Percentiles rank a stretch among this genome's conserved stretches.
Evolutionary conservation across 192 early-diverging fungal genomes (phyloP).

Genomic region (Coemansia brasiliensis): DNA sequence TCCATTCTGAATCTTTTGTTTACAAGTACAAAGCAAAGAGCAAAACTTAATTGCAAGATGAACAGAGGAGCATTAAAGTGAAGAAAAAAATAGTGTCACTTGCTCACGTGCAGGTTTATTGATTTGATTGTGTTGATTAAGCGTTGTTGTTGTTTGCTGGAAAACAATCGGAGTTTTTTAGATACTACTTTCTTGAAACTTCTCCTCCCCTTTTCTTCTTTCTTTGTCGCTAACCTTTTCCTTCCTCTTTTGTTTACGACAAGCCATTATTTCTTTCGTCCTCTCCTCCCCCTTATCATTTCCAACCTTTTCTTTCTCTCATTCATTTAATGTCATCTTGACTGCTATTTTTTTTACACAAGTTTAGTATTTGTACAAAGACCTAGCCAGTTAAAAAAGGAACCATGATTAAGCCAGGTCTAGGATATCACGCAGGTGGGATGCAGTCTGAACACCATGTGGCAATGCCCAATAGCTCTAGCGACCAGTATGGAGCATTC

Average conservation of each 20-base stretch:
- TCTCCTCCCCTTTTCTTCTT: neutral
- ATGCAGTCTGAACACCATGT: constrained; percentile 26
- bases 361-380: neutral
- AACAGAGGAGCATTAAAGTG: neutral
- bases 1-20: constrained; percentile 57
- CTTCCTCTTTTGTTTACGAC: constrained; percentile 4
- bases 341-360: neutral
- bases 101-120: neutral
- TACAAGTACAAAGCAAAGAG: constrained; percentile 2
- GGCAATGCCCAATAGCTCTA: constrained; percentile 23
- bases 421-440: constrained; percentile 12
- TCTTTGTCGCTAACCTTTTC: neutral
- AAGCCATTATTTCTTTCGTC: neutral
- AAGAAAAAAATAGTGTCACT: neutral
- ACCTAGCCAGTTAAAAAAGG: constrained; percentile 3
- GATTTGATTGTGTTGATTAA: no score
- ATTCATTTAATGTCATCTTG: no score
- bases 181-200: no score
- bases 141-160: neutral
- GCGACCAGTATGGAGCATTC: constrained; percentile 1
- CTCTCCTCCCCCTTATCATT: neutral
- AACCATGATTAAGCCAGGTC: neutral
- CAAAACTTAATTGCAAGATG: neutral
- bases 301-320: no score
- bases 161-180: no score